Evolutionary conservation across 2,329 filamentous ascomycete species (phyloP).

Genomic region (Zymoseptoria crescenta): DNA sequence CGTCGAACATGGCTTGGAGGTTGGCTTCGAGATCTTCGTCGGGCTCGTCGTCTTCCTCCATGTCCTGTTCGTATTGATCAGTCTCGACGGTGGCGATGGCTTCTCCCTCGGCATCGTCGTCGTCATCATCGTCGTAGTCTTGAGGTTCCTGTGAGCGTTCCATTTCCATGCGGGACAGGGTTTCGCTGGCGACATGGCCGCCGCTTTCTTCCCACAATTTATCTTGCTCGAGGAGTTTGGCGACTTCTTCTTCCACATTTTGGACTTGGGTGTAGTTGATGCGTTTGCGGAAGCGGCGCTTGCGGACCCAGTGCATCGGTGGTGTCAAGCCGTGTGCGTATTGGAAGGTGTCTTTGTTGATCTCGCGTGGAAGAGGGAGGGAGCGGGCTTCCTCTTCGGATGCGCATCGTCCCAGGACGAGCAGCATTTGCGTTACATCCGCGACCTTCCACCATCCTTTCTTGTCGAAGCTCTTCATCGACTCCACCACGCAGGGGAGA

Average conservation of each 20-base stretch:
- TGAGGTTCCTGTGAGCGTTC: constrained; percentile 29
- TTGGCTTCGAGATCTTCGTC: constrained; percentile 25
- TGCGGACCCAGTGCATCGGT: constrained; percentile 77
- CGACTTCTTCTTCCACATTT: constrained; percentile 72
- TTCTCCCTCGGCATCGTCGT: constrained; percentile 33
- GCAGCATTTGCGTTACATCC: constrained; percentile 81
- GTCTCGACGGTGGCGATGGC: constrained; percentile 32
- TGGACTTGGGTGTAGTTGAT: constrained; percentile 77
- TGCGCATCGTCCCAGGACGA: constrained; percentile 63
- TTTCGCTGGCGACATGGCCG: constrained; percentile 25
- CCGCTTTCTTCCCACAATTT: constrained; percentile 44
- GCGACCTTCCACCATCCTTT: constrained; percentile 82
- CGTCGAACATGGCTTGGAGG: constrained; percentile 33
- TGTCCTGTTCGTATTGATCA: constrained; percentile 33
- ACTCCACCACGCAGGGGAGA: constrained; percentile 77
- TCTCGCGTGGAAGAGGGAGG: constrained; percentile 59
- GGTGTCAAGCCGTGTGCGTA: constrained; percentile 84
- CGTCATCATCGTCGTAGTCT: constrained; percentile 39
- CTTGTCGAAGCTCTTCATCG: constrained; percentile 89
- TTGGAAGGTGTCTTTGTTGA: constrained; percentile 59
- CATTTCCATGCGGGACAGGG: not conserved
- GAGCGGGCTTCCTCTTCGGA: constrained; percentile 45
- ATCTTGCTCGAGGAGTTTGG: constrained; percentile 65
- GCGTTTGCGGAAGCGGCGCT: constrained; percentile 74
- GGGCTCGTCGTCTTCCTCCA: constrained; percentile 25